These are phyloP conservation scores for Kurtzmaniella quercitrusa DNA, from an alignment of 1,139 yeast genomes.

Conservation along the genomic window DNA sequence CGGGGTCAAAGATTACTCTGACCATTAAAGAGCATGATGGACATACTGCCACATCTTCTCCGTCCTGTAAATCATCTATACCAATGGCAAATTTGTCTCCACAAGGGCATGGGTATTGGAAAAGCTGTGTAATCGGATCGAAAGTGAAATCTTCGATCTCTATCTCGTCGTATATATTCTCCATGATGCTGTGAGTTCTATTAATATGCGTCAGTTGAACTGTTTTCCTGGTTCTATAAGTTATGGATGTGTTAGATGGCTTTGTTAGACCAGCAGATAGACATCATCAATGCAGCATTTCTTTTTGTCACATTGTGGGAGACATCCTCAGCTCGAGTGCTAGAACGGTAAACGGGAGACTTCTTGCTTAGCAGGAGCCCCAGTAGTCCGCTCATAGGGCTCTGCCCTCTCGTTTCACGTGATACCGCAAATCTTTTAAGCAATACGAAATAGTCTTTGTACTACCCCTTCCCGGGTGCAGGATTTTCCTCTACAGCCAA, in stretches of 20 bases:
- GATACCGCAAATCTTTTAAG: neutral
- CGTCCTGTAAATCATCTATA: conserved; percentile 82
- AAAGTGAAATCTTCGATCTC: conserved; percentile 96
- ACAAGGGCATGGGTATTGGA: conserved; percentile 97
- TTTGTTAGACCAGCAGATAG: too few species aligned
- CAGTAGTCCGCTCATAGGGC: neutral
- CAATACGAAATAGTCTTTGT: neutral
- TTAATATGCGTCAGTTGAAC: too few species aligned
- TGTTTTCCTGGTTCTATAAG: too few species aligned
- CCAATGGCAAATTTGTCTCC: conserved; percentile 91
- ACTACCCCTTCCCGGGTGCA: neutral
- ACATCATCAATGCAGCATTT: neutral
- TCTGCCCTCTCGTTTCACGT: neutral
- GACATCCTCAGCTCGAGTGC: neutral
- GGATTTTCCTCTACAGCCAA: neutral
- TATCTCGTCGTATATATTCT: conserved; percentile 82
- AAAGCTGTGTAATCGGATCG: conserved; percentile 73
- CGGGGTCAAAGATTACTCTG: conserved; percentile 76
- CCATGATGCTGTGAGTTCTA: conserved; percentile 21
- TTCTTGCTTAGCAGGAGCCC: neutral
- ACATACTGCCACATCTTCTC: conserved; percentile 92
- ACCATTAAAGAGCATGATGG: conserved; percentile 96
- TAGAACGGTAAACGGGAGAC: neutral
- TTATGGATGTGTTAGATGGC: too few species aligned
- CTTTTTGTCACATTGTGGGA: neutral